Evolutionary conservation across 257 asterid species (phyloP), one percentile per base, ranked within the genome.

Genomic region (Nicotiana otophora): DNA sequence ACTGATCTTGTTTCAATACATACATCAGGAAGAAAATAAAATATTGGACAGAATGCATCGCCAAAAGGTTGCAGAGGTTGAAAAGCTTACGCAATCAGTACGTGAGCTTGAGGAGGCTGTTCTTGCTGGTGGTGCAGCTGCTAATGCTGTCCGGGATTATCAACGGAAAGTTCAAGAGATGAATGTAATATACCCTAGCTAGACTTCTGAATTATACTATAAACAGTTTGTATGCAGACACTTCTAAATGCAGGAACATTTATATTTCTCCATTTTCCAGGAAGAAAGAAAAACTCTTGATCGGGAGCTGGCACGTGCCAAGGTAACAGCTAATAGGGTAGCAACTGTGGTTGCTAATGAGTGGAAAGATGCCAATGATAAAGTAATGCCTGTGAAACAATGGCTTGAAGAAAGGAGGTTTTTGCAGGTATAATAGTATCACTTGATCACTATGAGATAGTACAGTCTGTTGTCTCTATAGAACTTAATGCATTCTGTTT

Each of bases 321-420:
- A 83, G 70, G 85, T 83, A 57, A 83, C 82, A 20, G 82, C 85
- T 58, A 83, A 83, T 16, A 83, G 85, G 82, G 85, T 83, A 82
- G 99, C 99, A 62, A 92, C 96, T 57, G 99, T 94, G 83, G 99
- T 95, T 62, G 99, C 99, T 81, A 95, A 95, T 83, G 99, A 95
- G 84, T 95, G 99, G 99, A 95, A 95, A 89, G 99, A 95, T 88
- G 90, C 97, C 81, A 95, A 90, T 87, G 99, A 95, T 88, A 95
- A 94, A 90, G 99, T 95, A 85, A 94, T 95, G 99, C 99, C 99
- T 53, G 98, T 95, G 53, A 95, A 93, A 84, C 99, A 95, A 82
- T 95, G 99, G 99, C 92, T 95, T 61, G 99, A 95, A 82, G 99
- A 95, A 84, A 90, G 99, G 90, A 94, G 97, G 85, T 89, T 90